phyloP scores from a whole-genome alignment of 73 alveolate species.

The Stentor coeruleus region DNA sequence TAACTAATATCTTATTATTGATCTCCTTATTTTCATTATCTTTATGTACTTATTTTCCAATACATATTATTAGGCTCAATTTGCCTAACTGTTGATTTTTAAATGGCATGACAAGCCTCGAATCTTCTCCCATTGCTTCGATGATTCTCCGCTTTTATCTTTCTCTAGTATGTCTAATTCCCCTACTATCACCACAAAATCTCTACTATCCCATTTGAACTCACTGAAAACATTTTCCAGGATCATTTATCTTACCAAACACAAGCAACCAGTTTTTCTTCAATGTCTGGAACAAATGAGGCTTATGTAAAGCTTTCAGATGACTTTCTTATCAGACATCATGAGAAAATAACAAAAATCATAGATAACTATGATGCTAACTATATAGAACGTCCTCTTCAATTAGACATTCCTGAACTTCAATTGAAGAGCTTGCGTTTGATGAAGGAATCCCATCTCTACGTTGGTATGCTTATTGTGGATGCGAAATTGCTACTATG shows the following conservation, averaged over 20 bases:
- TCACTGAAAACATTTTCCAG: background rate
- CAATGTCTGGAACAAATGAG: background rate
- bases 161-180: background rate
- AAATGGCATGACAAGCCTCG: too few relatives aligned
- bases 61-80: too few relatives aligned
- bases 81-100: too few relatives aligned
- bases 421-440: background rate
- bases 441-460: conserved; percentile 6
- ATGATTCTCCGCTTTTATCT: background rate
- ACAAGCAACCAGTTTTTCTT: background rate
- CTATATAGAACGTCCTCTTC: background rate
- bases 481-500: background rate
- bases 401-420: background rate
- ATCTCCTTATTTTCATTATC: too few relatives aligned
- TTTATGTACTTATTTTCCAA: too few relatives aligned
- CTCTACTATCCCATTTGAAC: background rate
- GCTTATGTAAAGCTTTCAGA: background rate
- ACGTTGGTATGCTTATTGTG: conserved; percentile 7
- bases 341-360: background rate
- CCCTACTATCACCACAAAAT: background rate
- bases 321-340: background rate
- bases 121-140: too few relatives aligned
- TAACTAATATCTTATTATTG: too few relatives aligned
- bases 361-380: background rate
- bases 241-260: background rate